These are phyloP conservation scores for Lactuca saligna DNA, from an alignment of 129 eudicot genomes.

Conservation along the genomic window DNA sequence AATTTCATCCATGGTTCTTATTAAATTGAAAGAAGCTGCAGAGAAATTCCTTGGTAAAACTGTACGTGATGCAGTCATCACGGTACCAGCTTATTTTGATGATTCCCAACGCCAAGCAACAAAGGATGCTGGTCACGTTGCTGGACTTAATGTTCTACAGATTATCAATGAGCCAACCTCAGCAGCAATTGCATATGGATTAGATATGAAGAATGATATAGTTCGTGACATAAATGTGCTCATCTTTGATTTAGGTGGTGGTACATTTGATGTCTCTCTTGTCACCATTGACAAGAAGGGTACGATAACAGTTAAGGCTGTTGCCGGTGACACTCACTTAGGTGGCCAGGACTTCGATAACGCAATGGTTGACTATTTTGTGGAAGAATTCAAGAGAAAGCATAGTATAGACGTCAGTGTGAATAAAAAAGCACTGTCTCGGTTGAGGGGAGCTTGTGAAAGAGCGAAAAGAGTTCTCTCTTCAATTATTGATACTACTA, in stretches of 20 bases:
- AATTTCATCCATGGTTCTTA: no score
- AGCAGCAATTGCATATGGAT: constrained; percentile 43
- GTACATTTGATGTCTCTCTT: constrained; percentile 5
- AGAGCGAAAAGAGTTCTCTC: constrained; percentile 28
- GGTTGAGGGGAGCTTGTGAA: constrained; percentile 42
- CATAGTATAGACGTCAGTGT: constrained; percentile 35
- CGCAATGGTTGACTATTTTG: constrained; percentile 37
- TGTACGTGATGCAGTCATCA: no score
- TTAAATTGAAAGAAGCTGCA: no score
- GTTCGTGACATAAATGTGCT: no score
- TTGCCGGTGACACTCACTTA: constrained; percentile 37
- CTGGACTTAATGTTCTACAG: constrained; percentile 45
- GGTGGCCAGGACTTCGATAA: constrained; percentile 47
- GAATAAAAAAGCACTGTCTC: constrained; percentile 37
- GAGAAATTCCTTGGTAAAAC: no score
- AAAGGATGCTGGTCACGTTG: constrained; percentile 41
- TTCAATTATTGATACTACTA: no score
- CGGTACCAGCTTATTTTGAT: no score
- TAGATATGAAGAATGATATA: not conserved
- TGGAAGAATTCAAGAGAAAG: constrained; percentile 36
- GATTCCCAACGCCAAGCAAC: constrained; percentile 43
- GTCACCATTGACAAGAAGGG: constrained; percentile 28
- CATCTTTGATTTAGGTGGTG: no score
- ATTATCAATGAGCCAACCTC: constrained; percentile 43
- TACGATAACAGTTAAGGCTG: constrained; percentile 31